Evolutionary conservation across 225 moss, liverwort and hornwort species (phyloP), one percentile per base, ranked within the genome.

Genomic region (Rhytidiadelphus loreus): DNA sequence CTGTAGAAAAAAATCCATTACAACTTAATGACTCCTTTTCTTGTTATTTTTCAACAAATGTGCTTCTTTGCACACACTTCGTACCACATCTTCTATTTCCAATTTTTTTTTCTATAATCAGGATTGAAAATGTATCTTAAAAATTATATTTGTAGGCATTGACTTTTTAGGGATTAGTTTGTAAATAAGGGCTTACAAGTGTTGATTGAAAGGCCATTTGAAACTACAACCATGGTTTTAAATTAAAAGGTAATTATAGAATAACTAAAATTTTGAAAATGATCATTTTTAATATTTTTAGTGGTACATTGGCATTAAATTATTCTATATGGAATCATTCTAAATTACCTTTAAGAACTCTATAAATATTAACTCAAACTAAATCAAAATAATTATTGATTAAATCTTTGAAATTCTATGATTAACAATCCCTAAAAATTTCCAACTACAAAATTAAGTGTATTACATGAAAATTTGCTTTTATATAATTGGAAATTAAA

Each of bases 61-160:
- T 2, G 5, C 14, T 53, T 46, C 4, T 46, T 5, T 0, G 0
- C 8, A 52, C 35, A 52, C 8, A 33, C 8, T 1, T 52, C 0
- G 2, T 8, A 22, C 0, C 0, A 0, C 22, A 35, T 35, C 35
- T 0, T 22, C 52, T 1, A 52, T 52, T 52, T 76, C 3, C 2
- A 8, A 7, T 11, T 13, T 52, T 13, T 8, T 8, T 13, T 5
- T 0, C 8, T 2, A 30, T 13, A 33, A 33, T 76, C 3, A 29
- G 8, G 8, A 53, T 33, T 52, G 14, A 76, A 22, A 76, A 52
- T 53, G 7, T 52, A 14, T 52, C 13, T 13, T 33, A 46, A 46
- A 7, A 7, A 7, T n/a, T n/a, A n/a, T 13, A 50, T 50, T 50
- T 13, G 33, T 32, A 50, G 4, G 32, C 18, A 74, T 33, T 35